Conservation (phyloP, 345 rosid genomes). For the Moricandia arvensis region DNA sequence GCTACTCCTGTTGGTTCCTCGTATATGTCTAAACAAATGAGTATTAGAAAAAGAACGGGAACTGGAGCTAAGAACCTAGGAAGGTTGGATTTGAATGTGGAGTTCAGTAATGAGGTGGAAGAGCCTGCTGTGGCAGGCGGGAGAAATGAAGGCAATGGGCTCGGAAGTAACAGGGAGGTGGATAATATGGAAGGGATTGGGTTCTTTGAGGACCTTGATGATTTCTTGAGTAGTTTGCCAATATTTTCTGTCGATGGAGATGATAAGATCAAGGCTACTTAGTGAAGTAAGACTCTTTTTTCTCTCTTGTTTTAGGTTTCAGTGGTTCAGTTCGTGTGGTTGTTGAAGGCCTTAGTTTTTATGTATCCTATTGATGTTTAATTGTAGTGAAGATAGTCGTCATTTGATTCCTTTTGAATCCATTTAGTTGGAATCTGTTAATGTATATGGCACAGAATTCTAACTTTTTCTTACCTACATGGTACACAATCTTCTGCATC, state of each 20-base stretch:
- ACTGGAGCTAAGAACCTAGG: constrained; percentile 62
- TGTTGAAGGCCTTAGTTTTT: constrained; percentile 37
- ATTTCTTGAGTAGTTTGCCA: constrained; percentile 88
- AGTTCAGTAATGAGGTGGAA: constrained; percentile 85
- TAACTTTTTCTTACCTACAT: neutral
- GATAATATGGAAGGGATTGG: constrained; percentile 78
- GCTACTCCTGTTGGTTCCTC: constrained; percentile 30
- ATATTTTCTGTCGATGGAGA: constrained; percentile 80
- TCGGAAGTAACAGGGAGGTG: constrained; percentile 56
- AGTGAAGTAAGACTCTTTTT: constrained; percentile 48
- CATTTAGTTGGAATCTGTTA: constrained; percentile 32
- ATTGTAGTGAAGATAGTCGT: constrained; percentile 20
- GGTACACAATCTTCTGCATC: constrained; percentile 18
- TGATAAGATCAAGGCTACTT: constrained; percentile 77
- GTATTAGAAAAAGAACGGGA: constrained; percentile 50
- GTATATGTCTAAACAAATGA: constrained; percentile 39
- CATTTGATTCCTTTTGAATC: constrained; percentile 20
- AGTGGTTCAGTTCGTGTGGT: constrained; percentile 17
- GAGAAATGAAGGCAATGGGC: constrained; percentile 45
- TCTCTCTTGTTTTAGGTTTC: constrained; percentile 22
- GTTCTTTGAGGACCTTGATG: constrained; percentile 96
- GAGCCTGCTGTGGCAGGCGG: constrained; percentile 47
- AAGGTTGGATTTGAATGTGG: constrained; percentile 93
- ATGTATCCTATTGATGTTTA: constrained; percentile 39
- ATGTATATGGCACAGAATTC: constrained; percentile 22